Percentiles rank a stretch among this genome's conserved stretches.
Evolutionary conservation across 768 basidiomycete genomes (phyloP).

Genomic region (Gyrodon lividus): DNA sequence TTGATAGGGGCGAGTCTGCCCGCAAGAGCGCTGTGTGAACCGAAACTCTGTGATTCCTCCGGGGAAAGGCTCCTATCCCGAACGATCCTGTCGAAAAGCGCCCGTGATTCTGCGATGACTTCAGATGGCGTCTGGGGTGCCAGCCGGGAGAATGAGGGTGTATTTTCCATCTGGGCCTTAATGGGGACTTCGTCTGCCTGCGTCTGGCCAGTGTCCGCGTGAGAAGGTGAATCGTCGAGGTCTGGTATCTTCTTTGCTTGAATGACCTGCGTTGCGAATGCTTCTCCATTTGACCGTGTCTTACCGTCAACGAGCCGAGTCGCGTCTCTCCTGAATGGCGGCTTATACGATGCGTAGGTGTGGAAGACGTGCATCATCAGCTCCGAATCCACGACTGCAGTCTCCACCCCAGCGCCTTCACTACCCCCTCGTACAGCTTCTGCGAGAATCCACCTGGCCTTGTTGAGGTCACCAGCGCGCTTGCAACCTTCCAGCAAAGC

Average conservation of each 20-base stretch:
- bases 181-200: background rate
- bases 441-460: conserved; percentile 87
- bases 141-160: conserved; percentile 42
- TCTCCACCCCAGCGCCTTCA: conserved; percentile 19
- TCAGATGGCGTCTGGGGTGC: conserved; percentile 75
- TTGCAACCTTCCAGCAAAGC: conserved; percentile 91
- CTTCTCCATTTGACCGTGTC: background rate
- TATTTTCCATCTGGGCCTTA: conserved; percentile 3
- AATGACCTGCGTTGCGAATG: conserved; percentile 4
- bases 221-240: background rate
- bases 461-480: conserved; percentile 75
- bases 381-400: conserved; percentile 54
- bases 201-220: conserved; percentile 4
- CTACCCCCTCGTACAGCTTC: conserved; percentile 52
- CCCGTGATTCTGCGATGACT: conserved; percentile 63
- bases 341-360: conserved; percentile 77
- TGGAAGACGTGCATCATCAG: conserved; percentile 85
- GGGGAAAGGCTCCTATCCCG: conserved; percentile 34
- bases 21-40: conserved; percentile 9
- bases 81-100: conserved; percentile 64
- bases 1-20: conserved; percentile 56
- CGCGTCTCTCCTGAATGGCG: conserved; percentile 58
- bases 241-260: background rate
- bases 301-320: conserved; percentile 41
- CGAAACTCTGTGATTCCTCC: background rate